Percentiles rank a stretch among this genome's conserved stretches.
Evolutionary conservation across 2,329 filamentous ascomycete genomes (phyloP).

Genomic region (Diplodia scrobiculata): DNA sequence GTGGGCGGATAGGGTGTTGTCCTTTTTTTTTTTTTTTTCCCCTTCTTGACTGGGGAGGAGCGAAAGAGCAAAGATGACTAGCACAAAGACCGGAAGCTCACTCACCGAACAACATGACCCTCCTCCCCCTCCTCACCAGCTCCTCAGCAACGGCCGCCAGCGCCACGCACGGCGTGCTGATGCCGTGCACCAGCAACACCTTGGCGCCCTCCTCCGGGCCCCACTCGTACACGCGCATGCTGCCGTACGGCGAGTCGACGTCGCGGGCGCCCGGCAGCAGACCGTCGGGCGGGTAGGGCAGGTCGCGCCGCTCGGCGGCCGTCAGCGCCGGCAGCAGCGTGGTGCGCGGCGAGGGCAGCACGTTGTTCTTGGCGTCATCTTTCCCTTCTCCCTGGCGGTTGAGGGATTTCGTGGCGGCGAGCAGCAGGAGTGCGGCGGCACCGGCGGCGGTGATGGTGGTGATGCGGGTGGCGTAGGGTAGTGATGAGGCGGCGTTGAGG

Average conservation of each 20-base stretch:
- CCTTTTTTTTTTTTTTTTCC: too few species aligned
- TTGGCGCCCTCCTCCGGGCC: conserved; percentile 71
- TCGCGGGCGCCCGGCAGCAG: conserved; percentile 68
- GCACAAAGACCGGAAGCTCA: not conserved
- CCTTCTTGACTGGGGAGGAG: too few species aligned
- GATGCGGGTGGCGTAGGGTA: not conserved
- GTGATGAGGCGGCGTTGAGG: not conserved
- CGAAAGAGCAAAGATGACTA: too few species aligned
- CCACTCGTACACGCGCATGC: conserved; percentile 76
- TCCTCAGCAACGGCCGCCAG: conserved; percentile 66
- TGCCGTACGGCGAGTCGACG: conserved; percentile 70
- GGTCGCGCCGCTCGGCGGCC: conserved; percentile 34
- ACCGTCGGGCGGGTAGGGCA: conserved; percentile 67
- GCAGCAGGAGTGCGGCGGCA: not conserved
- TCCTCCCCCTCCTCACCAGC: conserved; percentile 66
- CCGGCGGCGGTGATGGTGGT: not conserved
- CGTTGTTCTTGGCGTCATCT: conserved; percentile 2
- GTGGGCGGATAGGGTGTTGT: too few species aligned
- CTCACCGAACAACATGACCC: conserved; percentile 76
- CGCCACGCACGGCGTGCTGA: conserved; percentile 74
- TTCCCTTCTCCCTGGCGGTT: not conserved
- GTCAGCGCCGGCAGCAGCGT: conserved; percentile 37
- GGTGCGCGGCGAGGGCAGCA: conserved; percentile 36
- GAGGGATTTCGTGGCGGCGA: conserved; percentile 34
- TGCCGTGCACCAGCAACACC: conserved; percentile 76